Conservation (phyloP, 345 rosid species). For the Moricandia arvensis region DNA sequence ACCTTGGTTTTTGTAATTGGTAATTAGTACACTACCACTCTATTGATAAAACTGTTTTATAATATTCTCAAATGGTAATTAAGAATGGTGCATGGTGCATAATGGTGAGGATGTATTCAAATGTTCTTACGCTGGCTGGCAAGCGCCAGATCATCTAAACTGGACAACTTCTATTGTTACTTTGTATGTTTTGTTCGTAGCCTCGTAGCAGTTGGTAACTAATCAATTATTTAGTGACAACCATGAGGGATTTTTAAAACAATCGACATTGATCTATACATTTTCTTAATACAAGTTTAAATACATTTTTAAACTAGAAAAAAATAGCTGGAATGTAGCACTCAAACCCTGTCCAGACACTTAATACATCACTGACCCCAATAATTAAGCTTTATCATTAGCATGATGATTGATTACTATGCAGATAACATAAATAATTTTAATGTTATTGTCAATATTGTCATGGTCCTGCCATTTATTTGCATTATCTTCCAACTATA, state of each 20-base stretch:
- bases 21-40: not conserved
- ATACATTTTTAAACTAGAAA: not conserved
- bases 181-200: not conserved
- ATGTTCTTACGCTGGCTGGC: not conserved
- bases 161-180: not conserved
- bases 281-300: not conserved
- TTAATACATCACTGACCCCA: conserved; percentile 3
- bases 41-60: not conserved
- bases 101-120: not conserved
- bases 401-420: conserved; percentile 19
- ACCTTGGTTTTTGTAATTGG: not conserved
- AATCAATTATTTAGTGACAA: not conserved
- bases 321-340: conserved; percentile 26
- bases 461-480: conserved; percentile 9
- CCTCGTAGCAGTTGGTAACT: not conserved
- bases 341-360: conserved; percentile 22
- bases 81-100: not conserved
- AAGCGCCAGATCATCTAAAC: not conserved
- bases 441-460: conserved; percentile 7
- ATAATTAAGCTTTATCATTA: conserved; percentile 5
- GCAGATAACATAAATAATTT: conserved; percentile 22
- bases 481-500: conserved; percentile 27
- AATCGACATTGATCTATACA: too few relatives aligned
- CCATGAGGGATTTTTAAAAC: not conserved
- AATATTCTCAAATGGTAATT: not conserved